Percentiles rank a stretch among this genome's conserved stretches.
Evolutionary conservation across 306 rosid genomes (phyloP).

Genomic region (Hippophae gyantsensis): DNA sequence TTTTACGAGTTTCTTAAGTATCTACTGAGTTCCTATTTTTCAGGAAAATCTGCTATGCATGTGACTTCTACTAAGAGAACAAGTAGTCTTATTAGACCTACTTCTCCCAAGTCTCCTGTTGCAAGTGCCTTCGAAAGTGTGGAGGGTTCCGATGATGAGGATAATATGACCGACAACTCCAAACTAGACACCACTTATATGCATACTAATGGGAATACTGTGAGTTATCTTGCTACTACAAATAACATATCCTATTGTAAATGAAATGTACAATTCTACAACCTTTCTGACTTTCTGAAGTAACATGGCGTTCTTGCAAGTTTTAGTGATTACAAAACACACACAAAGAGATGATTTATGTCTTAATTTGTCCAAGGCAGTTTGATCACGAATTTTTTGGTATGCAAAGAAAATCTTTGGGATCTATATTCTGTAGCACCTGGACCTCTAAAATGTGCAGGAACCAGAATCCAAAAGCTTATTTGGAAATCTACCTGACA

Average conservation of each 20-base stretch:
- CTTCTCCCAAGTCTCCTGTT: constrained; percentile 89
- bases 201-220: constrained; percentile 60
- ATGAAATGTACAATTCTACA: not conserved
- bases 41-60: constrained; percentile 43
- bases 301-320: constrained; percentile 4
- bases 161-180: constrained; percentile 35
- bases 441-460: constrained; percentile 30
- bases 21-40: constrained; percentile 15
- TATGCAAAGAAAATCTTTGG: not conserved
- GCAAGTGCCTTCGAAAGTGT: constrained; percentile 92
- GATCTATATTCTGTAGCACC: not conserved
- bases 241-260: too few species aligned
- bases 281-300: not conserved
- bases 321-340: too few species aligned
- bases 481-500: constrained; percentile 51
- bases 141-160: constrained; percentile 90
- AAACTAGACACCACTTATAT: constrained; percentile 45
- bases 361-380: not conserved
- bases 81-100: constrained; percentile 37
- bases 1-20: not conserved
- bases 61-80: constrained; percentile 41
- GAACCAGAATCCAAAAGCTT: constrained; percentile 41
- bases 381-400: not conserved
- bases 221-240: constrained; percentile 26
- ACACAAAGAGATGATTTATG: not conserved